phyloP scores from a whole-genome alignment of 495 filamentous ascomycete genomes.

The Neurospora sp. region DNA sequence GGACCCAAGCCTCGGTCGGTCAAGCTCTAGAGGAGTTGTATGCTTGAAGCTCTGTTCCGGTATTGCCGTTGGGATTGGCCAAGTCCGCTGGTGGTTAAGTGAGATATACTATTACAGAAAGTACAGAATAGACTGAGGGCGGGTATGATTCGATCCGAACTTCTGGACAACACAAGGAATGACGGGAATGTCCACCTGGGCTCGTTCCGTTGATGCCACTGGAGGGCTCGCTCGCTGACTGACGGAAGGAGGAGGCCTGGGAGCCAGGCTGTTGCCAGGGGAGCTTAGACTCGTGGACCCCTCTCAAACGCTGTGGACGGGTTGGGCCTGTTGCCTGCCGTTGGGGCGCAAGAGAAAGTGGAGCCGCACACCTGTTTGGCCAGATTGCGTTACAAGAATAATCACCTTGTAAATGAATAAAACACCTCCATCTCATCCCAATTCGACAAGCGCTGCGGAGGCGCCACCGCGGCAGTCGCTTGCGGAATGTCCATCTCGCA shows the following conservation, averaged over 20 bases:
- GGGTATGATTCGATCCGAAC: constrained; percentile 1
- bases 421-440: neutral
- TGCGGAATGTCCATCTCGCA: neutral
- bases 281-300: neutral
- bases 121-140: neutral
- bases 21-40: neutral
- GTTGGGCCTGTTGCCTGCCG: neutral
- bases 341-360: neutral
- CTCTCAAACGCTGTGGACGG: neutral
- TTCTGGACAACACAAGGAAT: neutral
- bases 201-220: too few relatives aligned
- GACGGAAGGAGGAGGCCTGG: constrained; percentile 7
- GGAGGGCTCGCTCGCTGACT: constrained; percentile 1
- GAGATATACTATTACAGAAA: neutral
- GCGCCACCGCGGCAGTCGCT: neutral
- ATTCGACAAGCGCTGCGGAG: neutral
- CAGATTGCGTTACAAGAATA: neutral
- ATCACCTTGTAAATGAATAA: neutral
- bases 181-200: neutral
- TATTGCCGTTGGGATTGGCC: neutral
- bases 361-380: neutral
- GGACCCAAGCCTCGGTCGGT: neutral
- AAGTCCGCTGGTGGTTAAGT: neutral
- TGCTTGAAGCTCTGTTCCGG: neutral
- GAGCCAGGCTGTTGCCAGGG: neutral